These are phyloP conservation scores for Sporothrix phasma DNA, from an alignment of 2,329 filamentous ascomycete genomes.

Conservation along the genomic window DNA sequence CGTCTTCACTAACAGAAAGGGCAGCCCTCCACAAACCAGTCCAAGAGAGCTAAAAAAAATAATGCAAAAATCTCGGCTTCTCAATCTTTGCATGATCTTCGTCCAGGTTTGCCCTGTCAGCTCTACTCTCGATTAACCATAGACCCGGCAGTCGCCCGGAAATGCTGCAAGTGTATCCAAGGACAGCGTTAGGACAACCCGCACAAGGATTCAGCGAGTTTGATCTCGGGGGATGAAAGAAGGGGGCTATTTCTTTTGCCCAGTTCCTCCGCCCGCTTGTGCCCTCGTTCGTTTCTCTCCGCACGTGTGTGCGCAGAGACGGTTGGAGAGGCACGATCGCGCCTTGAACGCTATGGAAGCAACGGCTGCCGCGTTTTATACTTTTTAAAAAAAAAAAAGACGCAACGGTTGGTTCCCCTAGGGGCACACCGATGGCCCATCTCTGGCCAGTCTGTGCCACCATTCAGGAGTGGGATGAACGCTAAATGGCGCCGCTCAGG, in stretches of 20 bases:
- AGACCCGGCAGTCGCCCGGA: conserved; percentile 9
- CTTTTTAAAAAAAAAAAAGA: background rate
- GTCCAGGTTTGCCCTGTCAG: conserved; percentile 13
- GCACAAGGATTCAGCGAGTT: conserved; percentile 2
- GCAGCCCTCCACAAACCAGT: background rate
- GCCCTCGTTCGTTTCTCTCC: background rate
- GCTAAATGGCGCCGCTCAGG: background rate
- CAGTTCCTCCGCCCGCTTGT: background rate
- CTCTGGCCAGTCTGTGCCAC: background rate
- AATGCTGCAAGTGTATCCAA: conserved; percentile 9
- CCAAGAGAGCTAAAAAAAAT: background rate
- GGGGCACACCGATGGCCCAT: background rate
- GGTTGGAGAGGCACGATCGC: background rate
- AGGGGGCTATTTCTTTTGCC: background rate
- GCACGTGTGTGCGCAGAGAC: background rate
- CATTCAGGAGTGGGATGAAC: background rate
- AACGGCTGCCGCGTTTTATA: background rate
- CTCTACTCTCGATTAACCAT: conserved; percentile 2
- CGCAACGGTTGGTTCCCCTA: background rate
- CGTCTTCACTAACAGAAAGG: background rate
- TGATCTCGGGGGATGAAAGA: background rate
- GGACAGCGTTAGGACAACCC: background rate
- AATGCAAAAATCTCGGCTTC: conserved; percentile 15
- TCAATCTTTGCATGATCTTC: conserved; percentile 18
- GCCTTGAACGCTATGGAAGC: background rate